These are phyloP conservation scores for Alternaria postmessia DNA, from an alignment of 2,329 filamentous ascomycete genomes.

Conservation along the genomic window DNA sequence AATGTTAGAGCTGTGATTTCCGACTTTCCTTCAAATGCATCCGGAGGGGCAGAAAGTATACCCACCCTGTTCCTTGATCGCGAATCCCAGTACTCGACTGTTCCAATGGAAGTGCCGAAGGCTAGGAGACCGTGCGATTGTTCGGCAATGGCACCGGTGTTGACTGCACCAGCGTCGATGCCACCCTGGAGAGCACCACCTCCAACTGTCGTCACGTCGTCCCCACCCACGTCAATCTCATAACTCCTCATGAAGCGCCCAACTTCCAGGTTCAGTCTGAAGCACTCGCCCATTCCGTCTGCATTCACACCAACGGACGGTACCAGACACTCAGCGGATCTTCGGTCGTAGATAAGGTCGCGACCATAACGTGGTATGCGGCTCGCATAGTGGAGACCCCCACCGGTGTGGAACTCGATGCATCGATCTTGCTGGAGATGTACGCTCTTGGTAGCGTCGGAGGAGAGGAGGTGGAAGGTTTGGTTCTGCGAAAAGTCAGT, in stretches of 20 bases:
- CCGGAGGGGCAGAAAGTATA: conserved; percentile 68
- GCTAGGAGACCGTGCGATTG: conserved; percentile 88
- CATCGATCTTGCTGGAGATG: conserved; percentile 92
- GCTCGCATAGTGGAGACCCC: conserved; percentile 87
- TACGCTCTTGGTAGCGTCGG: conserved; percentile 92
- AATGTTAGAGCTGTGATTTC: conserved; percentile 91
- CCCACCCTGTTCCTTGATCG: conserved; percentile 83
- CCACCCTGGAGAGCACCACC: conserved; percentile 85
- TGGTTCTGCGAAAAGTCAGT: conserved; percentile 66
- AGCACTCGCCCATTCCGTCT: conserved; percentile 90
- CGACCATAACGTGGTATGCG: conserved; percentile 91
- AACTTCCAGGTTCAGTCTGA: conserved; percentile 87
- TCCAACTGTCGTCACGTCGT: conserved; percentile 72
- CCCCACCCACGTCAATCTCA: conserved; percentile 86
- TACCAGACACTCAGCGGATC: conserved; percentile 83
- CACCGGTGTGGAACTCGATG: conserved; percentile 91
- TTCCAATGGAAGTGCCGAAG: conserved; percentile 94
- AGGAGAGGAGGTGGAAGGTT: conserved; percentile 86
- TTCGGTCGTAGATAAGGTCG: conserved; percentile 83
- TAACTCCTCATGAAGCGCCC: conserved; percentile 95
- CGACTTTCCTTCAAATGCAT: conserved; percentile 52
- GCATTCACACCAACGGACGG: conserved; percentile 86
- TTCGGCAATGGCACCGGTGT: conserved; percentile 86
- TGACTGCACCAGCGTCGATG: conserved; percentile 84
- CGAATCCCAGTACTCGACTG: conserved; percentile 96